Evolutionary conservation across 2,329 filamentous ascomycete genomes (phyloP), one percentile per base, ranked within the genome.

Genomic region (Diaporthe sp.): DNA sequence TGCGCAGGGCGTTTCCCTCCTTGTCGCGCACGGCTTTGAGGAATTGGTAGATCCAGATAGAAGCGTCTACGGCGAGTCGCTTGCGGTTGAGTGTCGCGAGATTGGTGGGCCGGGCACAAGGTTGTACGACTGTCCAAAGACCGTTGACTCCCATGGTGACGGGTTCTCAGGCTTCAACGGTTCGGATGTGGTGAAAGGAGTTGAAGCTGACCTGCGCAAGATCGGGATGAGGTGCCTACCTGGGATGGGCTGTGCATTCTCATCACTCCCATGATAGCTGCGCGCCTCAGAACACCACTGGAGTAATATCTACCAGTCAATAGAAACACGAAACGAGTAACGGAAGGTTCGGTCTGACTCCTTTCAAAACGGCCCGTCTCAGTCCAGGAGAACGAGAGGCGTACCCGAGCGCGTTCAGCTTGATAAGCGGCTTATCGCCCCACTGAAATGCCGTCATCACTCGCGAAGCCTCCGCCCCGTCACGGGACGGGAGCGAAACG

Each of bases 11-110:
- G 82, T 99, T 98, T 72, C 97, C 97, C 85, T 99, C 97, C 82
- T 98, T 98, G 86, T 99, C 97, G 80, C 97, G 96, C 15, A 99
- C 97, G 13, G 97, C 97, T 87, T 99, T 99, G 80, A 99, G 92
- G 82, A 99, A 99, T 83, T 99, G 97, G 88, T 99, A 99, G 80
- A 99, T 98, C 97, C 97, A 99, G 83, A 99, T 99, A 17, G 96
- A 98, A 75, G 97, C 97, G 86, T 99, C 97, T 79, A 99, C 95
- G 63, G 97, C 97, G 68, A 99, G 93, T 22, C 97, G 95, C 86
- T 98, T 98, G 80, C 94, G 95, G 84, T 98, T 98, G 76, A 99
- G 92, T 20, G 96, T 98, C 80, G 97, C 96, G 80, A 99, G 93
- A 84, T 98, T 98, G 78, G 97, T 98, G 28, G 97, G 97, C 51